phyloP scores from a whole-genome alignment of 805 yeast species.

The Helenozyma rhizophorensis region DNA sequence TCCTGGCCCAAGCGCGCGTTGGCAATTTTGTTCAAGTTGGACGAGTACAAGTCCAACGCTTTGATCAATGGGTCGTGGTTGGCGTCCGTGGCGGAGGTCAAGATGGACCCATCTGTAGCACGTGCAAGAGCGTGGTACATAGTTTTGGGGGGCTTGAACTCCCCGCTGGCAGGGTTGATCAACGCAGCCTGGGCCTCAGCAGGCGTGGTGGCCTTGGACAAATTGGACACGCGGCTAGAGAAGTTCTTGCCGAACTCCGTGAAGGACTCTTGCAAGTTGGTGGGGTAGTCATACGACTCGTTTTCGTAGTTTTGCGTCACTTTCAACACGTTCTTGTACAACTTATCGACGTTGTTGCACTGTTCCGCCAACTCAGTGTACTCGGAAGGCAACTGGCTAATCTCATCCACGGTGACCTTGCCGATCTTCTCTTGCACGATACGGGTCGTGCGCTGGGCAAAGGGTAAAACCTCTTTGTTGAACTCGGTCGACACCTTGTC shows the following conservation, averaged over 20 bases:
- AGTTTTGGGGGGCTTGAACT: conserved; percentile 68
- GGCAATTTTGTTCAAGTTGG: conserved; percentile 69
- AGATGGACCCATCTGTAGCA: conserved; percentile 57
- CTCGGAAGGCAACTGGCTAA: conserved; percentile 74
- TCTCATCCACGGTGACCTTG: conserved; percentile 62
- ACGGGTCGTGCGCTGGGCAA: conserved; percentile 78
- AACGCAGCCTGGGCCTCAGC: conserved; percentile 77
- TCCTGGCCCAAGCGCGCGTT: conserved; percentile 83
- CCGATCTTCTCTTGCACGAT: conserved; percentile 77
- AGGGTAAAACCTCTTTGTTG: conserved; percentile 51
- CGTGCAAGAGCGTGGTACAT: conserved; percentile 77
- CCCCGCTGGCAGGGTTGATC: conserved; percentile 38
- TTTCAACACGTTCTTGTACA: conserved; percentile 40
- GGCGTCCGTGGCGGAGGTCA: conserved; percentile 33
- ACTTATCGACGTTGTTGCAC: conserved; percentile 38
- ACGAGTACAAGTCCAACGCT: conserved; percentile 63
- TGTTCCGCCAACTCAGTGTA: conserved; percentile 47
- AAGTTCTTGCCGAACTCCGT: conserved; percentile 66
- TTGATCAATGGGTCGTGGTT: conserved; percentile 51
- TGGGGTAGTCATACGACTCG: conserved; percentile 83
- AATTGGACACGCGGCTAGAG: conserved; percentile 57
- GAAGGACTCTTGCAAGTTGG: conserved; percentile 70
- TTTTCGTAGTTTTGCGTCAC: conserved; percentile 55
- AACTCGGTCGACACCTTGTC: conserved; percentile 49
- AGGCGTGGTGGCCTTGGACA: conserved; percentile 69